Percentiles rank a stretch among this genome's conserved stretches.
Evolutionary conservation across 306 rosid species (phyloP).

Genomic region (Morella rubra): DNA sequence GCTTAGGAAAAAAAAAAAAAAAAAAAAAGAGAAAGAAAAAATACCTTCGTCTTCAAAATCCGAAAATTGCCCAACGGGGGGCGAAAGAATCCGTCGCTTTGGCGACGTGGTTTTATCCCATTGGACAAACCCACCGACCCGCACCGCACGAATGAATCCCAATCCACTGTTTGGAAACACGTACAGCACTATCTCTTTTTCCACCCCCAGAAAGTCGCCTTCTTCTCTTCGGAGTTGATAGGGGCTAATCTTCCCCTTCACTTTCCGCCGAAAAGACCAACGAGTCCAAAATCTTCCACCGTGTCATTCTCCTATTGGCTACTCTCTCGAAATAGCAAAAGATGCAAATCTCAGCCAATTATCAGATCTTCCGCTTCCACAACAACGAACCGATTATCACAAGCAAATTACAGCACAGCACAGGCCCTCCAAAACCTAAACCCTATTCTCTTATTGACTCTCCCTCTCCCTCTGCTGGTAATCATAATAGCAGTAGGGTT

Average conservation of each 20-base stretch:
- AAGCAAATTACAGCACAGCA: not conserved
- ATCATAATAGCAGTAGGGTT: not conserved
- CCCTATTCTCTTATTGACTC: constrained; percentile 40
- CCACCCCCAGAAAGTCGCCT: too few relatives aligned
- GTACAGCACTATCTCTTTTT: not conserved
- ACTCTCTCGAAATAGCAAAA: not conserved
- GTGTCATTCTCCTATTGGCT: constrained; percentile 18
- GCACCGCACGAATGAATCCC: not conserved
- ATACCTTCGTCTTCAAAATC: too few relatives aligned
- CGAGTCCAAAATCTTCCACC: constrained; percentile 7
- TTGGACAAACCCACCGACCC: too few relatives aligned
- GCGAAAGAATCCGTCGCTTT: too few relatives aligned
- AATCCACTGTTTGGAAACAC: not conserved
- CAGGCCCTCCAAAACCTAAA: constrained; percentile 41
- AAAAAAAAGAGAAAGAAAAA: too few relatives aligned
- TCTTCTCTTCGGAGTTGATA: too few relatives aligned
- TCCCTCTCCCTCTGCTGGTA: not conserved
- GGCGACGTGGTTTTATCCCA: too few relatives aligned
- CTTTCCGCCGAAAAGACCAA: constrained; percentile 15
- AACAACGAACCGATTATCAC: constrained; percentile 25
- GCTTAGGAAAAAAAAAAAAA: too few relatives aligned
- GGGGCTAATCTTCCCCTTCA: constrained; percentile 16
- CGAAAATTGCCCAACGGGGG: too few relatives aligned
- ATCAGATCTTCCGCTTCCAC: constrained; percentile 12
- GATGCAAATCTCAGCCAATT: not conserved